These are phyloP conservation scores for Colletotrichum magnum DNA, from an alignment of 2,329 filamentous ascomycete species.

Conservation along the genomic window DNA sequence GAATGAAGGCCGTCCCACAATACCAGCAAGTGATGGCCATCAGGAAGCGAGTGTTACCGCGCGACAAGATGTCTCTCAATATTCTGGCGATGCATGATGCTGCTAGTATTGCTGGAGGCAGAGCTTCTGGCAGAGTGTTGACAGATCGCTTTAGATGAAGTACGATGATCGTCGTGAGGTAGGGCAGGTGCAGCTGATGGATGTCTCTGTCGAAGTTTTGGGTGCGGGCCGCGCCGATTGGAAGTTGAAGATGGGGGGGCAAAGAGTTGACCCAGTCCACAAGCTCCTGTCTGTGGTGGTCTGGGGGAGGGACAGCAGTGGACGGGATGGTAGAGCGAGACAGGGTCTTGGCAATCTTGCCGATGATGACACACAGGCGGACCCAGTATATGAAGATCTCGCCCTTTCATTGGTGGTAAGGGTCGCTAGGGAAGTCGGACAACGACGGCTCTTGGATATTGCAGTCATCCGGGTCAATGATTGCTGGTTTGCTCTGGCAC, in stretches of 20 bases:
- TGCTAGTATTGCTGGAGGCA: constrained; percentile 53
- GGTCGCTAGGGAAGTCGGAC: constrained; percentile 54
- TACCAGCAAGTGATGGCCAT: constrained; percentile 61
- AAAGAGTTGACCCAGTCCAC: constrained; percentile 53
- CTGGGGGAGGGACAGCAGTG: constrained; percentile 42
- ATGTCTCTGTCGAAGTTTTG: constrained; percentile 55
- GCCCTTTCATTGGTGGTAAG: constrained; percentile 50
- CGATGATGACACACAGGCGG: constrained; percentile 56
- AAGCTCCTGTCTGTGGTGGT: constrained; percentile 50
- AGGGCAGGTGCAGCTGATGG: constrained; percentile 58
- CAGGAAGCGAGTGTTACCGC: constrained; percentile 56
- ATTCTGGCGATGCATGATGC: constrained; percentile 56
- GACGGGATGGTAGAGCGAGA: constrained; percentile 44
- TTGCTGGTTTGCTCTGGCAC: constrained; percentile 59
- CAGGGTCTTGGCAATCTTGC: constrained; percentile 55
- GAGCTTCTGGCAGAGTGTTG: constrained; percentile 53
- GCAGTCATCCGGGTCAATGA: constrained; percentile 59
- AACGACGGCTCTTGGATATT: constrained; percentile 54
- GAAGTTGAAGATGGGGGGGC: constrained; percentile 51
- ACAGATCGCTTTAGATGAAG: constrained; percentile 54
- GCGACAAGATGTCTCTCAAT: constrained; percentile 54
- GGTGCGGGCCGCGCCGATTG: constrained; percentile 48
- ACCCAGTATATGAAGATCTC: constrained; percentile 60
- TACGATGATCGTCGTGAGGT: constrained; percentile 57
- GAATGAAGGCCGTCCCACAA: constrained; percentile 56